These are phyloP conservation scores for Porcisia deanei DNA, from an alignment of 208 protist species.

Conservation along the genomic window DNA sequence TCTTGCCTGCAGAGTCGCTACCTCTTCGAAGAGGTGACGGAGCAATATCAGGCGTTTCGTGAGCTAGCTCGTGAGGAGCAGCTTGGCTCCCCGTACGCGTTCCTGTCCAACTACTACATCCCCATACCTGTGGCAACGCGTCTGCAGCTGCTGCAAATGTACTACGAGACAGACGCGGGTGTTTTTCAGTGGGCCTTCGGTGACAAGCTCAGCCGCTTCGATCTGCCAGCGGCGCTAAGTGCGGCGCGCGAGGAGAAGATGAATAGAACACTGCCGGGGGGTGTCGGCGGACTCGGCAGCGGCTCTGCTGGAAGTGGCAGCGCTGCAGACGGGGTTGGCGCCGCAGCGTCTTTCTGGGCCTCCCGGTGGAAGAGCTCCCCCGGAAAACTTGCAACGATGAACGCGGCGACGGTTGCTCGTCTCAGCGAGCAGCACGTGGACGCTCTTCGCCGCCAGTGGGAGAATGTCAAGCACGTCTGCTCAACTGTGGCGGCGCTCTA, in stretches of 20 bases:
- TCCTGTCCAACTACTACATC: constrained; percentile 76
- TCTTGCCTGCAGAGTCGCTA: constrained; percentile 44
- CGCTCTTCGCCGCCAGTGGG: constrained; percentile 74
- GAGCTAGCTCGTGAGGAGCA: constrained; percentile 55
- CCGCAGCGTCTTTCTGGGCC: constrained; percentile 25
- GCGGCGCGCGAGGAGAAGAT: constrained; percentile 19
- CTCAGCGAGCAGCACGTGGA: constrained; percentile 24
- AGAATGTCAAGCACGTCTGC: constrained; percentile 82
- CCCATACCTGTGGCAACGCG: constrained; percentile 66
- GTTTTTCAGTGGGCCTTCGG: constrained; percentile 79
- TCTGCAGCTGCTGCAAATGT: constrained; percentile 64
- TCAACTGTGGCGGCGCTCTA: constrained; percentile 68
- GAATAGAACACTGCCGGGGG: constrained; percentile 3
- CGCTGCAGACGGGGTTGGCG: not conserved
- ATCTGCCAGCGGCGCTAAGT: constrained; percentile 25
- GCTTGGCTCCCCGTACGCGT: constrained; percentile 76
- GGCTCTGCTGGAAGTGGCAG: constrained; percentile 4
- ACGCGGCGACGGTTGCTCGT: constrained; percentile 20
- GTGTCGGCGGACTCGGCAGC: not conserved
- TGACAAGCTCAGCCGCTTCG: constrained; percentile 54
- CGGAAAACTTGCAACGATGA: constrained; percentile 24
- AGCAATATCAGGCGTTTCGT: constrained; percentile 81
- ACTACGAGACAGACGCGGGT: constrained; percentile 71
- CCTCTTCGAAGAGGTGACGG: constrained; percentile 64
- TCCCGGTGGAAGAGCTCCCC: constrained; percentile 32